Conservation (phyloP, 2,329 filamentous ascomycete genomes). For the Simplicillium sp. region DNA sequence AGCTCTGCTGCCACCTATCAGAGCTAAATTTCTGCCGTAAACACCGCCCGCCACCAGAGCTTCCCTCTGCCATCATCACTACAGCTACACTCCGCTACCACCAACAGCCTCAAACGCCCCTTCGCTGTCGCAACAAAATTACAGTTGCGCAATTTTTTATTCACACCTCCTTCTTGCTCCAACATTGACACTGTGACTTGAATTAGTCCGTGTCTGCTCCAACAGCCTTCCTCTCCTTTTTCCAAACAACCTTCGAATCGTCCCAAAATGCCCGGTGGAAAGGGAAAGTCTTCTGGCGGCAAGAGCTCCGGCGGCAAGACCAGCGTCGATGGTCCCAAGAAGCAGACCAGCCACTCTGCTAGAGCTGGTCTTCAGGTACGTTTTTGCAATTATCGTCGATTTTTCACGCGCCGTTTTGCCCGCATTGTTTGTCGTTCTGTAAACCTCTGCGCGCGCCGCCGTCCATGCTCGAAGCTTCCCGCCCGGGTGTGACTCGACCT, state of each 20-base stretch:
- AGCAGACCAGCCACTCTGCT: conserved; percentile 91
- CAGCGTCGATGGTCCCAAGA: conserved; percentile 58
- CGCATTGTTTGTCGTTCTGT: conserved; percentile 11
- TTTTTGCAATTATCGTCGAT: conserved; percentile 14
- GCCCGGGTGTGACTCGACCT: neutral
- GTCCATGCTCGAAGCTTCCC: neutral
- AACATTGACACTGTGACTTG: neutral
- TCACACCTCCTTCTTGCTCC: neutral
- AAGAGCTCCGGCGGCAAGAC: conserved; percentile 79
- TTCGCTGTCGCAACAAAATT: no score
- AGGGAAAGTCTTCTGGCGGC: conserved; percentile 86
- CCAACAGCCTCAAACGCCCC: conserved; percentile 3
- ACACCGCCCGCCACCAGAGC: conserved; percentile 6
- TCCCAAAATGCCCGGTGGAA: conserved; percentile 67
- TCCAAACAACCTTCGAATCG: conserved; percentile 3
- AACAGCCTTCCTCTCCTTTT: conserved; percentile 4
- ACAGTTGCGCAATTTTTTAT: no score
- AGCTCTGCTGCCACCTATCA: conserved; percentile 1
- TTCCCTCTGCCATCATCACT: conserved; percentile 4
- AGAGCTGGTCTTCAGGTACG: conserved; percentile 93
- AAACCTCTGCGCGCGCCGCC: neutral
- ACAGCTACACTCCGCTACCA: conserved; percentile 4
- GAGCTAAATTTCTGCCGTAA: conserved; percentile 9
- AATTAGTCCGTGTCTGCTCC: neutral
- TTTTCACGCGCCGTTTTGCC: conserved; percentile 7